A percentile compares a stretch with the other conserved stretches of the same genome.
Conservation (phyloP, 345 rosid species). For the Adansonia digitata region DNA sequence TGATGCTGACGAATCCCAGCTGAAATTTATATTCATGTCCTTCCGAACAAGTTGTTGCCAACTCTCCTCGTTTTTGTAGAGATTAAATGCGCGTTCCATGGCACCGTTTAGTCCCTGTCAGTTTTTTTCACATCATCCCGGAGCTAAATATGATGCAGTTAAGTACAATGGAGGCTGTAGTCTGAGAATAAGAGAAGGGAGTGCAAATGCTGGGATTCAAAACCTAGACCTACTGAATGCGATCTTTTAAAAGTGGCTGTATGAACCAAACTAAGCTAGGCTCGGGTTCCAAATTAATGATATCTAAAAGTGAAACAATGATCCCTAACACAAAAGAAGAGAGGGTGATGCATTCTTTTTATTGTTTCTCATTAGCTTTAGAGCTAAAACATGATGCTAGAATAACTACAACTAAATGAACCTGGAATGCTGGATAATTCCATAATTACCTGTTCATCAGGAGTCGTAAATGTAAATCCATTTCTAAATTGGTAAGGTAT, state of each 20-base stretch:
- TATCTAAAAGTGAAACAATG: background rate
- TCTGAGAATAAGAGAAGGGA: no score
- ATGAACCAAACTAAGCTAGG: no score
- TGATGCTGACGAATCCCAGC: constrained; percentile 77
- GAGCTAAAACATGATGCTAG: background rate
- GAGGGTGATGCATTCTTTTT: background rate
- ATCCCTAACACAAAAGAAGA: background rate
- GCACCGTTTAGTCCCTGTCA: constrained; percentile 60
- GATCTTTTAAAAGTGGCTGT: no score
- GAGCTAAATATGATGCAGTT: background rate
- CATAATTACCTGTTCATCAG: constrained; percentile 69
- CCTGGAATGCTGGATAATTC: background rate
- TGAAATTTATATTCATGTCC: constrained; percentile 77
- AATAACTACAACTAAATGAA: background rate
- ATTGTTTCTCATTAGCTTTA: background rate
- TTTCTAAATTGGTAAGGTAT: constrained; percentile 64
- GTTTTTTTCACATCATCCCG: background rate
- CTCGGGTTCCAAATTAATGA: background rate
- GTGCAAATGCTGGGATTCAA: no score
- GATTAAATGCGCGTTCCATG: constrained; percentile 65
- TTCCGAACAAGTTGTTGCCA: constrained; percentile 69
- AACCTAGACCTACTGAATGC: no score
- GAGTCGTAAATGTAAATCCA: constrained; percentile 63
- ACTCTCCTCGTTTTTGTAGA: constrained; percentile 44
- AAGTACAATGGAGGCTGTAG: no score